phyloP scores from a whole-genome alignment of 2,329 filamentous ascomycete species.

The Chrysoporthe austroafricana region DNA sequence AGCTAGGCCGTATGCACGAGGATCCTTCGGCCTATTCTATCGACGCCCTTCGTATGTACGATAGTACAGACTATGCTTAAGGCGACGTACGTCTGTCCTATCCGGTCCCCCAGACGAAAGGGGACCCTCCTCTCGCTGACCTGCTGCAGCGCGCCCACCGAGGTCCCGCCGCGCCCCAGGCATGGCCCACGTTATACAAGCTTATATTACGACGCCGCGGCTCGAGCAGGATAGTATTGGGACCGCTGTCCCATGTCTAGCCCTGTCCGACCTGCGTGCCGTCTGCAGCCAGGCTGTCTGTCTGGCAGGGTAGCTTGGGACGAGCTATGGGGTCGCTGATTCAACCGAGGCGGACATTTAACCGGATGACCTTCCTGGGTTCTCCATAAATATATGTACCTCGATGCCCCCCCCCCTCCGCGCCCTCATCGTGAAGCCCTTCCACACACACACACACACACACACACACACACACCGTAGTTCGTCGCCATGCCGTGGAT shows the following conservation, averaged over 20 bases:
- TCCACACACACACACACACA: not conserved
- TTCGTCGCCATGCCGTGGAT: constrained; percentile 35
- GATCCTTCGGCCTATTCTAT: not conserved
- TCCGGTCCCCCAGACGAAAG: too few relatives aligned
- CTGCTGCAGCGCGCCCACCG: not conserved
- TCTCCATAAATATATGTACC: not conserved
- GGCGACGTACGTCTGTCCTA: too few relatives aligned
- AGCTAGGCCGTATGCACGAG: too few relatives aligned
- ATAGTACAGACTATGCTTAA: too few relatives aligned
- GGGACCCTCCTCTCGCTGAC: too few relatives aligned
- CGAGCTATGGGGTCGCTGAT: not conserved
- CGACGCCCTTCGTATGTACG: too few relatives aligned
- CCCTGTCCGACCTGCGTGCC: too few relatives aligned
- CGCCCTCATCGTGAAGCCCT: not conserved
- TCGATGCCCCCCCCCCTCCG: not conserved
- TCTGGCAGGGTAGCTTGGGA: too few relatives aligned
- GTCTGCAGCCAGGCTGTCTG: too few relatives aligned
- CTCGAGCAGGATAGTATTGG: too few relatives aligned
- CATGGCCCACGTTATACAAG: not conserved
- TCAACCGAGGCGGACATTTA: not conserved
- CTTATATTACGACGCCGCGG: not conserved
- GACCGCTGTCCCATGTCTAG: too few relatives aligned
- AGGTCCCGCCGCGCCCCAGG: not conserved
- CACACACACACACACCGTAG: too few relatives aligned
- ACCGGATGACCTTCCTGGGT: not conserved